These are phyloP conservation scores for Suillus plorans DNA, from an alignment of 768 basidiomycete genomes.

Conservation along the genomic window DNA sequence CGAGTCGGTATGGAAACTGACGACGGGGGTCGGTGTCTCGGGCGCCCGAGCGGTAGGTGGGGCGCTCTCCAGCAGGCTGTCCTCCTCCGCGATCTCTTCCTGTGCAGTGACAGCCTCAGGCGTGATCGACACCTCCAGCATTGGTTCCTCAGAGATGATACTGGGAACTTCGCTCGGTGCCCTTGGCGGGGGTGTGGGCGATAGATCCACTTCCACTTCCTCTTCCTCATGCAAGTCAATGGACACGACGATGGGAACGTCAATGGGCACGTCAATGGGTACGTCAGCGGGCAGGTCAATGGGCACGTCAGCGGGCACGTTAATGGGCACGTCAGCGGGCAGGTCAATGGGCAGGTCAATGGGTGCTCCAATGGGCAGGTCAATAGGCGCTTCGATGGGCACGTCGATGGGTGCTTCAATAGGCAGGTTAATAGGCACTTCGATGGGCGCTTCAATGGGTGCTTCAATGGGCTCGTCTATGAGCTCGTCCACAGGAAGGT, in stretches of 20 bases:
- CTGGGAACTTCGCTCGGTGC: conserved; percentile 28
- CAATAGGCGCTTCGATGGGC: too few relatives aligned
- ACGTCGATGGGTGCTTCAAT: background rate
- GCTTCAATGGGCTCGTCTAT: background rate
- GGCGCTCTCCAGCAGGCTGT: background rate
- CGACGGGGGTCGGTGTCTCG: background rate
- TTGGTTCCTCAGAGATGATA: conserved; percentile 26
- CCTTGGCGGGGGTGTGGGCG: conserved; percentile 26
- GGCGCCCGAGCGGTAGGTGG: background rate
- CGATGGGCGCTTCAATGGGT: background rate
- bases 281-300: too few relatives aligned
- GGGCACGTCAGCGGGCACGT: too few relatives aligned
- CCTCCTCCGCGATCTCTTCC: background rate
- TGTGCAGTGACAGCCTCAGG: conserved; percentile 16
- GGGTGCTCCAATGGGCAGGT: too few relatives aligned
- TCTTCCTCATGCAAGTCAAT: background rate
- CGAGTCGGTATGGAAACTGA: background rate
- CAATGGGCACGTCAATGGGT: background rate
- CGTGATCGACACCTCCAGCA: conserved; percentile 15
- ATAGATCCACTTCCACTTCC: conserved; percentile 10
- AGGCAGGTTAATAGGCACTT: background rate
- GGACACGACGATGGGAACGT: background rate
- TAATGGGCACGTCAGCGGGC: background rate
- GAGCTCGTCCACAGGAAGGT: background rate
- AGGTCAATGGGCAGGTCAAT: background rate